Base-by-base conservation (phyloP, 495 filamentous ascomycete species). In the Hamigera avellanea region DNA sequence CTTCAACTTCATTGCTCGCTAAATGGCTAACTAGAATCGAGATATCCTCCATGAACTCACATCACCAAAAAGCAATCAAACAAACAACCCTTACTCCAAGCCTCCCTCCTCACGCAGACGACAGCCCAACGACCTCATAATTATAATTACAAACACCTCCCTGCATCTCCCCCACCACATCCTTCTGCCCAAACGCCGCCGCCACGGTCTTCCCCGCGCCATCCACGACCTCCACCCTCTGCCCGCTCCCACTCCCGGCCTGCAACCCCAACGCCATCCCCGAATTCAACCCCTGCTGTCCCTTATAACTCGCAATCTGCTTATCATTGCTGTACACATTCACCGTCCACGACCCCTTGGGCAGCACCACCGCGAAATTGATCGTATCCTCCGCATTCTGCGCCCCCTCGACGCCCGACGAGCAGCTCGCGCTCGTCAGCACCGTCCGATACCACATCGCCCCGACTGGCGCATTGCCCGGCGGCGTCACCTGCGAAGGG, bases 401-500 rank as follows among this genome's bases (percentile, higher is more conserved):
- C 2, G 27, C 37, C n/a, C 32, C 28, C 8, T 41, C 32, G 8
- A 19, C 6, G 0, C 25, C 17, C 5, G 19, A 33, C 8, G 36
- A 19, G 16, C 46, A 50, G n/a, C 31, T 26, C n/a, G 40, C 21
- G 2, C 23, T 30, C 13, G 42, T 40, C 14, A 43, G 19, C 23
- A 46, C 27, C 2, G 36, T 47, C n/a, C 45, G 33, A 33, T 50
- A 50, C 46, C 46, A 50, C 36, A 50, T 40, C 0, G 34, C 10
- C 8, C 46, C 46, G 6, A 40, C 14, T 1, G 39, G 35, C 1
- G 18, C 26, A 5, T 23, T 23, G 21, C 21, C 9, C 21, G 21
- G 21, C 21, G 21, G 21, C 21, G 9, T 9, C 21, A 23, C 9
- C 21, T 23, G 21, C 21, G 21, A 23, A 9, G 21, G 32, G 43